Percentiles rank a stretch among this genome's conserved stretches.
Evolutionary conservation across 306 rosid genomes (phyloP).

Genomic region (apple (Malus domestica)): DNA sequence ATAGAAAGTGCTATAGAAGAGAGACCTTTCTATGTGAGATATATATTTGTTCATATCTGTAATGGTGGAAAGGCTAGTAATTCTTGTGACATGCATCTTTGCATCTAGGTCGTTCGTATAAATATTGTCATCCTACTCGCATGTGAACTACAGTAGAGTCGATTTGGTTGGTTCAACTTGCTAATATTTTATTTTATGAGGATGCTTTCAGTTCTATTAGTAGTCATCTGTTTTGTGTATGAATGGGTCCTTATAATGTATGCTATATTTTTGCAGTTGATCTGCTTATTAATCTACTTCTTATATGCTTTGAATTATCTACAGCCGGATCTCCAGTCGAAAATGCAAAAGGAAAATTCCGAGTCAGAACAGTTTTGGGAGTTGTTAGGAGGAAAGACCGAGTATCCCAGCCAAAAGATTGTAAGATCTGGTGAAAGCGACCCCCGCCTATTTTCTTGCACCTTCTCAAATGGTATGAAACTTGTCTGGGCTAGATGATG

Average conservation of each 20-base stretch:
- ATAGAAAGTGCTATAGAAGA: neutral
- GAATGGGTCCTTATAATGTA: slow-evolving; percentile 8
- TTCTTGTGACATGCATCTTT: neutral
- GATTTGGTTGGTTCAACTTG: slow-evolving; percentile 7
- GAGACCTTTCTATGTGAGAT: slow-evolving; percentile 3
- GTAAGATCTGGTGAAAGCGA: slow-evolving; percentile 61
- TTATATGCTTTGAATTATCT: slow-evolving; percentile 32
- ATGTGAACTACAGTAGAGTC: neutral
- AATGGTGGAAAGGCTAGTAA: slow-evolving; percentile 9
- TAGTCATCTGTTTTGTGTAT: neutral
- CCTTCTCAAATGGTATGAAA: slow-evolving; percentile 55
- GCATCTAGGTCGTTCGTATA: slow-evolving; percentile 8
- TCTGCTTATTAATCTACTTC: slow-evolving; percentile 28
- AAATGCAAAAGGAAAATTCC: slow-evolving; percentile 70
- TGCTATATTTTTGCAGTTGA: slow-evolving; percentile 1
- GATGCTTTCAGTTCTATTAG: neutral
- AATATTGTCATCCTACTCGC: slow-evolving; percentile 1
- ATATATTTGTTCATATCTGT: neutral
- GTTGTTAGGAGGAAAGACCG: slow-evolving; percentile 74
- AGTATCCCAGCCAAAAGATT: slow-evolving; percentile 75
- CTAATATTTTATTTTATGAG: neutral
- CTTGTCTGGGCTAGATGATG: slow-evolving; percentile 9
- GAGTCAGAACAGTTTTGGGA: slow-evolving; percentile 96
- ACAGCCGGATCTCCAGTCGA: slow-evolving; percentile 88
- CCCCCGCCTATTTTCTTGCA: slow-evolving; percentile 78